Percentiles rank a stretch among this genome's conserved stretches.
Evolutionary conservation across 1,284 basidiomycete species (phyloP).

Genomic region (Microbotryomycetes sp.): DNA sequence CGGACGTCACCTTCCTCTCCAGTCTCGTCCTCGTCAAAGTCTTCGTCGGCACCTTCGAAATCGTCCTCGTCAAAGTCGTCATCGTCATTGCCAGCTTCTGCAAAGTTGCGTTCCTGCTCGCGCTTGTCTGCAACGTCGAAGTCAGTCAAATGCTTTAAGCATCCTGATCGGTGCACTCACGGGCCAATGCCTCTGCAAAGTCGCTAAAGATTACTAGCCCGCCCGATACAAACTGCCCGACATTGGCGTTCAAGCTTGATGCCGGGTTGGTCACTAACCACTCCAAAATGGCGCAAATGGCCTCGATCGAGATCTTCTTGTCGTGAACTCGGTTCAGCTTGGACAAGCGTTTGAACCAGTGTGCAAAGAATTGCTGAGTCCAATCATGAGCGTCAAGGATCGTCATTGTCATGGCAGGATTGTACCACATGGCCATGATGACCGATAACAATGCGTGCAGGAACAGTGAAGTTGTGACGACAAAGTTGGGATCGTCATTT

Average conservation of each 20-base stretch:
- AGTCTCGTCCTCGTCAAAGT: constrained; percentile 17
- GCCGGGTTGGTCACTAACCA: constrained; percentile 48
- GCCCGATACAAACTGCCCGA: constrained; percentile 55
- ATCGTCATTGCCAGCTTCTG: constrained; percentile 7
- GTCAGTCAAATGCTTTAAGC: neutral
- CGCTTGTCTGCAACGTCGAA: constrained; percentile 49
- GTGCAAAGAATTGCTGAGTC: constrained; percentile 65
- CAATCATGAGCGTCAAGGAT: constrained; percentile 56
- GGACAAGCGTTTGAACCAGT: constrained; percentile 61
- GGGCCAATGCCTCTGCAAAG: constrained; percentile 61
- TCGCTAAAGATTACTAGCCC: constrained; percentile 64
- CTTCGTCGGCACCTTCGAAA: constrained; percentile 30
- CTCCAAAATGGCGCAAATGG: constrained; percentile 65
- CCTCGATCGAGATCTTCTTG: constrained; percentile 72
- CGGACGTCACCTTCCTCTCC: constrained; percentile 23
- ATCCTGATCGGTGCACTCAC: constrained; percentile 41
- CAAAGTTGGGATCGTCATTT: constrained; percentile 38
- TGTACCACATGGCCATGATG: constrained; percentile 77
- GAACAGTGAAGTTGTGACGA: constrained; percentile 57
- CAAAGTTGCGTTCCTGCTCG: constrained; percentile 16
- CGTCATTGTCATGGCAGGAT: constrained; percentile 64
- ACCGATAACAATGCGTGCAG: constrained; percentile 75
- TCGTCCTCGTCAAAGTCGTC: constrained; percentile 5
- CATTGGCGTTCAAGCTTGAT: constrained; percentile 12
- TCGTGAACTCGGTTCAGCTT: constrained; percentile 79